Evolutionary conservation across 768 basidiomycete species (phyloP).

Genomic region (Strobilomyces echinocephalus): DNA sequence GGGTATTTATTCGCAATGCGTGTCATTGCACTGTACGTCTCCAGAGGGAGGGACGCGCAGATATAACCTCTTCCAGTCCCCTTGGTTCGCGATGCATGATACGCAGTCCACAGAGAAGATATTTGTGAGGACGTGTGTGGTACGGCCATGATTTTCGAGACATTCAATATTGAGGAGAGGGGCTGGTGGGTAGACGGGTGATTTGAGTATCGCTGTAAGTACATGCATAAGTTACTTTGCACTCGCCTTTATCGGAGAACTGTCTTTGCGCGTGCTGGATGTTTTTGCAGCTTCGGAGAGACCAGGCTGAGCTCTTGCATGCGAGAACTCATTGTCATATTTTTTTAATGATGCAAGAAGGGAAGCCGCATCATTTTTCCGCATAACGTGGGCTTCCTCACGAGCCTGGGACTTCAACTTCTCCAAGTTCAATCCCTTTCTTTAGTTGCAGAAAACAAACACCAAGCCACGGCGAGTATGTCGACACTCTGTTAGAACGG

Average conservation of each 20-base stretch:
- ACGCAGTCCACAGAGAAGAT: slow-evolving; percentile 81
- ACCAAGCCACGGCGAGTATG: background rate
- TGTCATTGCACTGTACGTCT: slow-evolving; percentile 69
- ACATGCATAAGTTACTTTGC: background rate
- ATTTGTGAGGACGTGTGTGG: slow-evolving; percentile 73
- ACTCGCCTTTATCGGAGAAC: slow-evolving; percentile 62
- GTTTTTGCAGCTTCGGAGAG: slow-evolving; percentile 1
- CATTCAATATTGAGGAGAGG: slow-evolving; percentile 74
- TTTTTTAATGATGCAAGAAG: slow-evolving; percentile 15
- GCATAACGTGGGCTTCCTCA: slow-evolving; percentile 32
- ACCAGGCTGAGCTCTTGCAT: slow-evolving; percentile 5
- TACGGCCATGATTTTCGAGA: slow-evolving; percentile 58
- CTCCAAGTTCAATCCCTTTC: slow-evolving; percentile 41
- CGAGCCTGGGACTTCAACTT: slow-evolving; percentile 31
- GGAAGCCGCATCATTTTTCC: slow-evolving; percentile 17
- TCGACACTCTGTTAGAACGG: slow-evolving; percentile 16
- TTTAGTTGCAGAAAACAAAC: slow-evolving; percentile 20
- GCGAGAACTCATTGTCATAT: slow-evolving; percentile 5
- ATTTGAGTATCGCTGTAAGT: background rate
- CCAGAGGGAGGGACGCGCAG: slow-evolving; percentile 74
- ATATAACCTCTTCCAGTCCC: slow-evolving; percentile 82
- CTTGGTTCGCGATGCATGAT: slow-evolving; percentile 75
- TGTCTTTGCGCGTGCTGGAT: slow-evolving; percentile 47
- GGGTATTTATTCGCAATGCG: slow-evolving; percentile 61
- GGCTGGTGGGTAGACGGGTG: slow-evolving; percentile 47